phyloP scores from a whole-genome alignment of 345 rosid genomes.

The Streptanthus diversifolius region DNA sequence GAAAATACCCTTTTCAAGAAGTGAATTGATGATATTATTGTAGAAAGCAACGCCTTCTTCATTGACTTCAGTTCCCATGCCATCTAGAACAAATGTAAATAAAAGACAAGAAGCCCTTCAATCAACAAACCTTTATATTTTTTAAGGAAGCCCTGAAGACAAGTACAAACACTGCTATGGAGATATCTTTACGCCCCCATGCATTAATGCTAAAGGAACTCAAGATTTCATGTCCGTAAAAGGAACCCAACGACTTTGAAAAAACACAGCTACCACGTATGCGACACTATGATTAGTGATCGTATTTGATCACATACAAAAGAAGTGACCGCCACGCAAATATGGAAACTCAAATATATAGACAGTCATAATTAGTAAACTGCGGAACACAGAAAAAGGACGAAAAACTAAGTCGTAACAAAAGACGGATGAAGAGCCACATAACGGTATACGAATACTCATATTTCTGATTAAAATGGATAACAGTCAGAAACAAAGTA shows the following conservation, averaged over 20 bases:
- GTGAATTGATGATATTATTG: conserved; percentile 59
- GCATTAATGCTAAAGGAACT: conserved; percentile 12
- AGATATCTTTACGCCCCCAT: background rate
- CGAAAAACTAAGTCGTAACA: background rate
- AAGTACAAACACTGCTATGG: background rate
- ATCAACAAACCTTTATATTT: background rate
- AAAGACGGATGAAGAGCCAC: background rate
- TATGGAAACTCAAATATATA: background rate
- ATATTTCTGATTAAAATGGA: background rate
- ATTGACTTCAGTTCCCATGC: conserved; percentile 59
- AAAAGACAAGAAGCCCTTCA: background rate
- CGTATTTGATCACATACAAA: background rate
- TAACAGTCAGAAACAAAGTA: background rate
- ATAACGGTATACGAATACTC: background rate
- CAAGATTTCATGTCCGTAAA: background rate
- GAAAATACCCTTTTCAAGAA: conserved; percentile 61
- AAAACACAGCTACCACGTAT: background rate
- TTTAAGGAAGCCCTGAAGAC: background rate
- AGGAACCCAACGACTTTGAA: background rate
- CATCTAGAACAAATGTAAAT: conserved; percentile 45
- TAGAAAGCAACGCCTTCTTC: conserved; percentile 62
- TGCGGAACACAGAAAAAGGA: background rate
- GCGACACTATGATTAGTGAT: background rate
- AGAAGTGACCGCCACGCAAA: background rate
- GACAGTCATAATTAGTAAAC: background rate